A percentile compares a stretch with the other conserved stretches of the same genome.
These are phyloP conservation scores for Ambrosia artemisiifolia DNA, from an alignment of 129 eudicot species.

Conservation along the genomic window DNA sequence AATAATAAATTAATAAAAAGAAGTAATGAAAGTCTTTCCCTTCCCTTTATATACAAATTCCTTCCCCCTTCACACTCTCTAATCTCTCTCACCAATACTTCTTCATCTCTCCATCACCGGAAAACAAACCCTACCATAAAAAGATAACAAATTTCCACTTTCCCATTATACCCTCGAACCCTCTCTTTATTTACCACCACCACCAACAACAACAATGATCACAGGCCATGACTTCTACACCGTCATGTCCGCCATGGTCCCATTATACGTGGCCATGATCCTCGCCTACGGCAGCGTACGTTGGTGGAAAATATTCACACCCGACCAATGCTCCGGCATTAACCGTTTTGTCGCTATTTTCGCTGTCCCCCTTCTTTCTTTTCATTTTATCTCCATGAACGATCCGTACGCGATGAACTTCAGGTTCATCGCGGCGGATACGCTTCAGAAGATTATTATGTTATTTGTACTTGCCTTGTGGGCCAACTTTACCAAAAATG, in stretches of 20 bases:
- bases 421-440: slow-evolving; percentile 84
- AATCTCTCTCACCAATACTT: background rate
- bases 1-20: too few relatives aligned
- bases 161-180: background rate
- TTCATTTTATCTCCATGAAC: slow-evolving; percentile 78
- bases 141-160: slow-evolving; percentile 34
- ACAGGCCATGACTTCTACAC: slow-evolving; percentile 83
- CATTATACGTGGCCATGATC: slow-evolving; percentile 90
- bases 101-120: background rate
- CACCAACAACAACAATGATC: slow-evolving; percentile 46
- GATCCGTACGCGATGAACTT: slow-evolving; percentile 73
- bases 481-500: slow-evolving; percentile 65
- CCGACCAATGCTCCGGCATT: slow-evolving; percentile 97
- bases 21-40: background rate
- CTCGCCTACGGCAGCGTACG: slow-evolving; percentile 91
- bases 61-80: background rate
- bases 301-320: slow-evolving; percentile 93
- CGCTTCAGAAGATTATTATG: slow-evolving; percentile 75
- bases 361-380: slow-evolving; percentile 81
- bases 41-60: slow-evolving; percentile 15
- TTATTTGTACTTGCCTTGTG: slow-evolving; percentile 46
- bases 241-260: slow-evolving; percentile 80
- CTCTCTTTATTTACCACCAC: background rate
- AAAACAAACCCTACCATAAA: too few relatives aligned
- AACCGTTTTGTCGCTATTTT: slow-evolving; percentile 86